Evolutionary conservation across 306 rosid genomes (phyloP), one percentile per base, ranked within the genome.

Genomic region (Luffa acutangula): DNA sequence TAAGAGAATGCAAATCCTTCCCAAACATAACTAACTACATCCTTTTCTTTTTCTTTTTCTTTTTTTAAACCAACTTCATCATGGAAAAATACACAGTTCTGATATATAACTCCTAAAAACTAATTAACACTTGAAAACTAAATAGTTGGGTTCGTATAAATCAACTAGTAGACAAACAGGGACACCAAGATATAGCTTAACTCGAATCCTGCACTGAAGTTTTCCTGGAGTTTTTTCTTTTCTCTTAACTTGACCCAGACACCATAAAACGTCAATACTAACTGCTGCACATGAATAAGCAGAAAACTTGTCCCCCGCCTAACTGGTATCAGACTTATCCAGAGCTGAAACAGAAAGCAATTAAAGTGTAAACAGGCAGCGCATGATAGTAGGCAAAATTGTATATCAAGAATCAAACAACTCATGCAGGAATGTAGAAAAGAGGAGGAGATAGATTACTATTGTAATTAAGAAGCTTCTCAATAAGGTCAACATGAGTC

Each of bases 401-500:
- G 17, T 60, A 72, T 51, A 48, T 48, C 11, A 36, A 49, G 25
- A 80, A 15, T 9, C 36, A 81, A 45, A 67, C n/a, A 81, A 0
- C 17, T 48, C 41, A 13, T 7, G 12, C 36, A 78, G 4, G 3
- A 64, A 2, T 31, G 13, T 53, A 8, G 37, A 12, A 62, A 81
- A 13, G 41, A 66, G 3, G 4, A 9, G 9, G 21, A 45, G 53
- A 43, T 58, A 76, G 72, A 33, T 89, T 89, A 95, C 97, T 78
- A 37, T 93, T 95, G 93, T 93, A 95, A 86, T 95, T 93, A 78
- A 95, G 88, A 82, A 93, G 93, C 94, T 95, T 95, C 89, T 95
- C 97, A 42, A 95, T 93, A 81, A 95, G 98, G 74, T 95, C 99
- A 39, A 93, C 99, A 57, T 93, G 98, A 56, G 99, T 95, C 99